phyloP scores from a whole-genome alignment of 352 stramenopile species.

The Pythium aquatile region DNA sequence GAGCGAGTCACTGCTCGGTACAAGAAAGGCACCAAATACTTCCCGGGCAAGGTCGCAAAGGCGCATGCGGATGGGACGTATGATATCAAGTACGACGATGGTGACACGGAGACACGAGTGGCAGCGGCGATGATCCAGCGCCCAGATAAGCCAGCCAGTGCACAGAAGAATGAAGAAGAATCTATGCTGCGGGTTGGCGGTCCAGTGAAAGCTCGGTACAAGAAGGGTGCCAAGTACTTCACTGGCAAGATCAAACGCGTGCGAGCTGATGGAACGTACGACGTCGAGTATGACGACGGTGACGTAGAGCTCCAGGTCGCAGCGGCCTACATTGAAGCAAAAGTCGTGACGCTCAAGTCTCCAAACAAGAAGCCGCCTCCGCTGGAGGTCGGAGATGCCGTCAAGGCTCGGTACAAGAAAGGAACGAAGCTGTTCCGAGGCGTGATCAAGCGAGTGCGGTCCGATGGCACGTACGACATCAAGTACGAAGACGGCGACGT shows the following conservation, averaged over 20 bases:
- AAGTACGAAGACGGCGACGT: slow-evolving; percentile 38
- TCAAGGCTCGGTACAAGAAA: slow-evolving; percentile 45
- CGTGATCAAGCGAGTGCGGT: slow-evolving; percentile 35
- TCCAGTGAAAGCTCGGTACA: slow-evolving; percentile 56
- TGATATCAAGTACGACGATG: slow-evolving; percentile 70
- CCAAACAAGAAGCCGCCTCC: slow-evolving; percentile 20
- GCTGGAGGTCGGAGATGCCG: slow-evolving; percentile 25
- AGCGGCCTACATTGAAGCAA: slow-evolving; percentile 27
- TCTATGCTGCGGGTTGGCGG: slow-evolving; percentile 31
- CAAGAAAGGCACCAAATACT: slow-evolving; percentile 47
- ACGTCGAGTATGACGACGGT: slow-evolving; percentile 65
- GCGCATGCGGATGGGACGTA: slow-evolving; percentile 55
- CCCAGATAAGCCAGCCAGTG: slow-evolving; percentile 6
- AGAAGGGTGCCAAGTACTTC: slow-evolving; percentile 62
- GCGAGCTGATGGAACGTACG: slow-evolving; percentile 60
- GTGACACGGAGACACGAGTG: slow-evolving; percentile 51
- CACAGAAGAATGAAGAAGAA: slow-evolving; percentile 7
- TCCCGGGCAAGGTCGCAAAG: slow-evolving; percentile 45
- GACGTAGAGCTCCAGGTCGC: slow-evolving; percentile 46
- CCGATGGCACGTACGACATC: slow-evolving; percentile 47
- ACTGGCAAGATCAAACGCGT: slow-evolving; percentile 55
- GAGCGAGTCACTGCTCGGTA: slow-evolving; percentile 47
- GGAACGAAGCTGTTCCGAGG: slow-evolving; percentile 34
- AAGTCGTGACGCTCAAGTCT: slow-evolving; percentile 7
- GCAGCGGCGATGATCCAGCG: slow-evolving; percentile 34